phyloP scores from a whole-genome alignment of 345 rosid species.

The Aquilaria malaccensis region DNA sequence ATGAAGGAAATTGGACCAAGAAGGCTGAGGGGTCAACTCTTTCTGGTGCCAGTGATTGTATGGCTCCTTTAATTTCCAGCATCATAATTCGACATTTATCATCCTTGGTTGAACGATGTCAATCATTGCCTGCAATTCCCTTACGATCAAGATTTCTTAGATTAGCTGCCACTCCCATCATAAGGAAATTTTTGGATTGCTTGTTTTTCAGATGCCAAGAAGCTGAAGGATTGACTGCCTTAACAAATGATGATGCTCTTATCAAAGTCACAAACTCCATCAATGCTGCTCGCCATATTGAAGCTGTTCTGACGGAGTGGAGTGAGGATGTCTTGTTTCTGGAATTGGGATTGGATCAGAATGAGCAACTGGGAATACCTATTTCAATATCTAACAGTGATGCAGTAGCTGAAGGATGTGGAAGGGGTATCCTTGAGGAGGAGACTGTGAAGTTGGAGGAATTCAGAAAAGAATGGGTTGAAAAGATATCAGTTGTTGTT shows the following conservation, averaged over 20 bases:
- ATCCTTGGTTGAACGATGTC: constrained; percentile 58
- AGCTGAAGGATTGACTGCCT: constrained; percentile 91
- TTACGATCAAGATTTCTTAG: constrained; percentile 70
- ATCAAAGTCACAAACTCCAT: constrained; percentile 65
- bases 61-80: constrained; percentile 59
- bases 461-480: constrained; percentile 73
- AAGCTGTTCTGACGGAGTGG: constrained; percentile 73
- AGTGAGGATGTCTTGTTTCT: constrained; percentile 82
- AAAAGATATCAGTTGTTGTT: constrained; percentile 62
- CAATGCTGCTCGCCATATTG: constrained; percentile 62
- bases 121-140: constrained; percentile 47
- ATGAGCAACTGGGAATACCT: constrained; percentile 29
- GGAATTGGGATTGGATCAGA: constrained; percentile 49
- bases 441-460: constrained; percentile 52
- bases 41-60: constrained; percentile 55
- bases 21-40: constrained; percentile 54
- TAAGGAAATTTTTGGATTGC: constrained; percentile 58
- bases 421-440: constrained; percentile 43
- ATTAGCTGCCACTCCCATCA: constrained; percentile 53
- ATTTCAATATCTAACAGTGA: constrained; percentile 13
- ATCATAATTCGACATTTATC: constrained; percentile 46
- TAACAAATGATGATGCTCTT: constrained; percentile 72
- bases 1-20: constrained; percentile 63
- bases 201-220: constrained; percentile 77
- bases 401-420: constrained; percentile 18